Conservation (phyloP, 169 alveolate species). For the Condylostoma magnum region DNA sequence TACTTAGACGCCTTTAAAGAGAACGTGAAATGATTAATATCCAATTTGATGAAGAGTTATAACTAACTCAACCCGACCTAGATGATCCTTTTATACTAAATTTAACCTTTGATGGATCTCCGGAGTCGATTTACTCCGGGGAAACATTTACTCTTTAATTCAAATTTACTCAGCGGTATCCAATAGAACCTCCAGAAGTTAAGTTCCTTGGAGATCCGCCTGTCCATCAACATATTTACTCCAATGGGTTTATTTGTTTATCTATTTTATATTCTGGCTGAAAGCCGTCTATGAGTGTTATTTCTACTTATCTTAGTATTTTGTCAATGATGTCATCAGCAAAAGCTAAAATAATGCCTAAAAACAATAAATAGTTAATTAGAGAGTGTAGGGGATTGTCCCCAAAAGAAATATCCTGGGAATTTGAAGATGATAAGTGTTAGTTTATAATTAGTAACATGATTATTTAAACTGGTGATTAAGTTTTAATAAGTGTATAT, state of each 20-base stretch:
- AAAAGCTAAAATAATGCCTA: constrained; percentile 21
- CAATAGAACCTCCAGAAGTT: constrained; percentile 91
- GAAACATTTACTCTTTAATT: constrained; percentile 45
- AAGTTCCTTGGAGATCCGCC: constrained; percentile 87
- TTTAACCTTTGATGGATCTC: constrained; percentile 72
- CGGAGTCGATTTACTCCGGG: constrained; percentile 73
- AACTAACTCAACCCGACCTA: too few relatives aligned
- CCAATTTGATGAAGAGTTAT: too few relatives aligned
- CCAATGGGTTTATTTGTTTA: constrained; percentile 93
- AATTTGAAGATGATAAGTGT: constrained; percentile 23
- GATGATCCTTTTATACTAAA: too few relatives aligned
- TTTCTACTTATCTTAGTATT: constrained; percentile 67
- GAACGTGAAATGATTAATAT: too few relatives aligned
- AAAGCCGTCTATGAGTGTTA: constrained; percentile 79
- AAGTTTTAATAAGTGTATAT: too few relatives aligned
- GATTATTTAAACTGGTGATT: too few relatives aligned
- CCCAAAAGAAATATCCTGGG: constrained; percentile 14
- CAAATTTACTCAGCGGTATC: constrained; percentile 28
- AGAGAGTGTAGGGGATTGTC: constrained; percentile 4
- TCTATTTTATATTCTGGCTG: constrained; percentile 85
- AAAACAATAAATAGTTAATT: not conserved
- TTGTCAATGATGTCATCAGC: constrained; percentile 79
- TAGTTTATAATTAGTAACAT: not conserved
- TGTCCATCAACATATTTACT: constrained; percentile 93
- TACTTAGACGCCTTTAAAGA: too few relatives aligned